Evolutionary conservation across 2,329 filamentous ascomycete genomes (phyloP), one percentile per base, ranked within the genome.

Genomic region (Raffaelea albimanens): DNA sequence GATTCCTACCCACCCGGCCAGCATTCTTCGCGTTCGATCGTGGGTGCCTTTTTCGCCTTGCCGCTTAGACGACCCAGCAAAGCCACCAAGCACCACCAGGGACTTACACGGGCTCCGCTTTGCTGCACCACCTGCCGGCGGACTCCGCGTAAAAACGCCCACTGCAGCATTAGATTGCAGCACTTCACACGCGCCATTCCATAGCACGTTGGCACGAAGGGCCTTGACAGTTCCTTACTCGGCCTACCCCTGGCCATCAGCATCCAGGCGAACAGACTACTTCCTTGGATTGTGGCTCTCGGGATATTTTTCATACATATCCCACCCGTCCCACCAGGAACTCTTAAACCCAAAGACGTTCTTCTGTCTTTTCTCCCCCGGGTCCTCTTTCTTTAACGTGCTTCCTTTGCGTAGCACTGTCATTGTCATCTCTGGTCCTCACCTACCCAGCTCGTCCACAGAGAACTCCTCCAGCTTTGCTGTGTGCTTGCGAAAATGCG

Each of bases 401-500:
- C 23, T 50, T 36, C 20, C 23, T 46, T 33, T 19, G 3, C 23
- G 42, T 18, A 41, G n/a, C 16, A 23, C 9, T 36, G n/a, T 41
- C n/a, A 1, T 36, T 23, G 25, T 7, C 25, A 29, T 29, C 25
- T n/a, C n/a, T n/a, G n/a, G n/a, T n/a, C n/a, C n/a, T n/a, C n/a
- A n/a, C n/a, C n/a, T n/a, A n/a, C n/a, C n/a, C n/a, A n/a, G n/a
- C n/a, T n/a, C n/a, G n/a, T n/a, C n/a, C n/a, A n/a, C n/a, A n/a
- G n/a, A 29, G 7, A 29, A 29, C 25, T 13, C 13, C 25, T 29
- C 13, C 25, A 29, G 25, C 25, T n/a, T n/a, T n/a, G n/a, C n/a
- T n/a, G 8, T 16, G 21, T n/a, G 11, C 29, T 42, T 40, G 20
- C 31, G 46, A 52, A 43, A 11, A 54, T 54, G 53, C 44, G 38